Percentiles rank a stretch among this genome's conserved stretches.
These are phyloP conservation scores for Curvularia sp. DNA, from an alignment of 2,329 filamentous ascomycete genomes.

Conservation along the genomic window DNA sequence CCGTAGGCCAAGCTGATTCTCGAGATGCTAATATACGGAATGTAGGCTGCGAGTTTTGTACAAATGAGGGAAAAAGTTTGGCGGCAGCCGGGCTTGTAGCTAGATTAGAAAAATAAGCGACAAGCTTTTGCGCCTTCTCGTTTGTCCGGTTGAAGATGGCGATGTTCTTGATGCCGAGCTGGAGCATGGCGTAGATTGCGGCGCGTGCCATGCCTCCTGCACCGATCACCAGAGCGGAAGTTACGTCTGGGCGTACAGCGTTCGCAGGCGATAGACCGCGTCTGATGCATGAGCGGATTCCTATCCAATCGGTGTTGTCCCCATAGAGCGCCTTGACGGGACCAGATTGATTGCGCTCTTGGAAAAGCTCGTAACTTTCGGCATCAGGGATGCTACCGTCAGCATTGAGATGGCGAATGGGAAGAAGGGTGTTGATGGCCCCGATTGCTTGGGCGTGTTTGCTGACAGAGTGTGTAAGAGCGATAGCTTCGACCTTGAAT, in stretches of 20 bases:
- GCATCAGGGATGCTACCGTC: slow-evolving; percentile 65
- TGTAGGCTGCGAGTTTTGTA: slow-evolving; percentile 47
- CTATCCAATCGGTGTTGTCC: slow-evolving; percentile 83
- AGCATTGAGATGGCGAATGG: slow-evolving; percentile 65
- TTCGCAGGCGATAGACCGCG: slow-evolving; percentile 74
- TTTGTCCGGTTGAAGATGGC: slow-evolving; percentile 75
- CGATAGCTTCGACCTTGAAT: slow-evolving; percentile 74
- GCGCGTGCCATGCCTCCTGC: slow-evolving; percentile 77
- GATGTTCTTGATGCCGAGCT: slow-evolving; percentile 77
- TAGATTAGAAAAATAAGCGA: slow-evolving; percentile 69
- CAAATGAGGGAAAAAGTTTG: slow-evolving; percentile 30
- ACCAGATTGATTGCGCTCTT: slow-evolving; percentile 68
- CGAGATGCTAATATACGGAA: slow-evolving; percentile 66
- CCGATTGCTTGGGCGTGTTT: slow-evolving; percentile 76
- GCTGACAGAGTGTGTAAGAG: slow-evolving; percentile 69
- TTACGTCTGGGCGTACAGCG: slow-evolving; percentile 58
- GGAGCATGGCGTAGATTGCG: slow-evolving; percentile 79
- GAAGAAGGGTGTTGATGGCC: slow-evolving; percentile 76
- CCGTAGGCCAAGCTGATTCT: slow-evolving; percentile 68
- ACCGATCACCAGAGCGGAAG: slow-evolving; percentile 62
- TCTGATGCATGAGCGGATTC: slow-evolving; percentile 74
- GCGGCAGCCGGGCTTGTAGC: slow-evolving; percentile 29
- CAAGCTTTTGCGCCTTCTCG: slow-evolving; percentile 69
- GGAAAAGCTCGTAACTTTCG: slow-evolving; percentile 58
- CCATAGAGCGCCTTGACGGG: slow-evolving; percentile 74